Conservation (phyloP, 2,329 filamentous ascomycete genomes). For the Diaporthe batatas region DNA sequence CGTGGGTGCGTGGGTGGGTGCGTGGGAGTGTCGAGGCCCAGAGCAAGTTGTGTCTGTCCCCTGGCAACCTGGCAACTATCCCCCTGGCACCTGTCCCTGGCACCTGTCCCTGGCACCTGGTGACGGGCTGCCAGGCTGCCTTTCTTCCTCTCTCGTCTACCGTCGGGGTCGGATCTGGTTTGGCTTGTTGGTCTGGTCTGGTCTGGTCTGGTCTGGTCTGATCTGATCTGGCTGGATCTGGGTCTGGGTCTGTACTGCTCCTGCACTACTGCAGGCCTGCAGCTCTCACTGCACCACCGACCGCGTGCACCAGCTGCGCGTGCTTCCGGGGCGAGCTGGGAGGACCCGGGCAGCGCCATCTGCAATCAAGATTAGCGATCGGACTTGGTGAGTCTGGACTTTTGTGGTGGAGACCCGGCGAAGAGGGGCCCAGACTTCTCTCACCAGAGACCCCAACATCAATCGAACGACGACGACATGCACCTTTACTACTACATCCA, state of each 20-base stretch:
- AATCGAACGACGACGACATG: not conserved
- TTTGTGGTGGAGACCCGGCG: conserved; percentile 38
- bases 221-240: conserved; percentile 29
- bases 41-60: not conserved
- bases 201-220: conserved; percentile 24
- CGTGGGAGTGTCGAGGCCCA: not conserved
- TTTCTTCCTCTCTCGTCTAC: no score
- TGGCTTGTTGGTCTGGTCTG: conserved; percentile 4
- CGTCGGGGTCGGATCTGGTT: no score
- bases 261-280: conserved; percentile 33
- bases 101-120: no score
- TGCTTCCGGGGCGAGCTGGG: conserved; percentile 24
- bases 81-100: no score
- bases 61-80: no score
- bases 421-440: conserved; percentile 29
- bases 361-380: conserved; percentile 39
- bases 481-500: no score
- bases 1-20: not conserved
- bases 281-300: conserved; percentile 5
- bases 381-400: conserved; percentile 32
- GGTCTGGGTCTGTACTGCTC: conserved; percentile 23
- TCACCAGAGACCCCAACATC: conserved; percentile 4
- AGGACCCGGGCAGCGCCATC: conserved; percentile 15
- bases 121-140: no score
- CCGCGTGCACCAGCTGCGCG: conserved; percentile 15